phyloP scores from a whole-genome alignment of 441 rosid genomes.

The Eruca vesicaria region DNA sequence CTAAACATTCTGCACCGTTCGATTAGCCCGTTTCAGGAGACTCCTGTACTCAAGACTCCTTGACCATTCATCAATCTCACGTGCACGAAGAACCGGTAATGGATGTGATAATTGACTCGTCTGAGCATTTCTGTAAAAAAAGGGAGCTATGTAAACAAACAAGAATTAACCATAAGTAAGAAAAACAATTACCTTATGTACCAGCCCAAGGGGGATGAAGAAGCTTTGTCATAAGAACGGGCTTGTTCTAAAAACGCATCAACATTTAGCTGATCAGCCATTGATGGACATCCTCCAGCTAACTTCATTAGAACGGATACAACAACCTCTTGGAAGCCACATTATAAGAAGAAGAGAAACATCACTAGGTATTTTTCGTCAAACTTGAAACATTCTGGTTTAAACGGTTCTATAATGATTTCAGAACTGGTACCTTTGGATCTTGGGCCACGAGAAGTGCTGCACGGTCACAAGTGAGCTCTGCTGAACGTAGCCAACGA shows the following conservation, averaged over 20 bases:
- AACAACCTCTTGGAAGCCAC: slow-evolving; percentile 86
- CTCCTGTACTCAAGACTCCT: slow-evolving; percentile 67
- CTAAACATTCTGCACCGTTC: slow-evolving; percentile 44
- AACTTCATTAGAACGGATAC: slow-evolving; percentile 92
- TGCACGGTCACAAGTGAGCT: slow-evolving; percentile 96
- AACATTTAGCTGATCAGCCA: slow-evolving; percentile 90
- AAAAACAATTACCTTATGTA: slow-evolving; percentile 98
- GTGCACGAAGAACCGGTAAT: slow-evolving; percentile 93
- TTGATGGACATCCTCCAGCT: slow-evolving; percentile 92
- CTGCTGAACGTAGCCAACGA: slow-evolving; percentile 93
- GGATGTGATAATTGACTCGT: slow-evolving; percentile 94
- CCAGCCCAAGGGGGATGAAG: slow-evolving; percentile 89
- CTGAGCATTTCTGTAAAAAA: slow-evolving; percentile 80
- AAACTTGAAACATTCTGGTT: background rate
- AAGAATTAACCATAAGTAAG: background rate
- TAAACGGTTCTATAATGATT: background rate
- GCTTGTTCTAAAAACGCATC: slow-evolving; percentile 98
- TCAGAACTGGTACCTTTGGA: slow-evolving; percentile 59
- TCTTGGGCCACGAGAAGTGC: slow-evolving; percentile 99
- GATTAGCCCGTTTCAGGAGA: slow-evolving; percentile 64
- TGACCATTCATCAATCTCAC: slow-evolving; percentile 96
- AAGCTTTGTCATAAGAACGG: slow-evolving; percentile 89
- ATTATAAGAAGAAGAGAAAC: slow-evolving; percentile 23
- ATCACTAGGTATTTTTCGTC: slow-evolving; percentile 8
- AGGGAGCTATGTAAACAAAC: slow-evolving; percentile 25